phyloP scores from a whole-genome alignment of 192 early-diverging fungal genomes.

The Coemansia sp. region DNA sequence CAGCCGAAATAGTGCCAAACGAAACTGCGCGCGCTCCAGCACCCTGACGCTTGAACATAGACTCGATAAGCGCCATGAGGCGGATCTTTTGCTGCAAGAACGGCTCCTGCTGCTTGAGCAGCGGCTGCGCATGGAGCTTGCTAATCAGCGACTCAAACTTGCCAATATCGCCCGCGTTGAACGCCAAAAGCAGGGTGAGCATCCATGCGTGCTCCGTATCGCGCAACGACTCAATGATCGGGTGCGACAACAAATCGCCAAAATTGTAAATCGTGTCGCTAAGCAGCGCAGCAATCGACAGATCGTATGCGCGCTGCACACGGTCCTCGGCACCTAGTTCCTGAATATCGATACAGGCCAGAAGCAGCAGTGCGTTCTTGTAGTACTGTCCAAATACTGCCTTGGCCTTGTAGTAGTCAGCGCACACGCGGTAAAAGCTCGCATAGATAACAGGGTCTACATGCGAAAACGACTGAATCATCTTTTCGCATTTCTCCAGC shows the following conservation, averaged over 20 bases:
- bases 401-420: conserved; percentile 98
- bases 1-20: conserved; percentile 79
- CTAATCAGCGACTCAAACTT: conserved; percentile 79
- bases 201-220: conserved; percentile 87
- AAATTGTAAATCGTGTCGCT: conserved; percentile 99
- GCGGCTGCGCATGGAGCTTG: conserved; percentile 75
- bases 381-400: conserved; percentile 92
- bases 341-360: conserved; percentile 89
- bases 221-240: conserved; percentile 49
- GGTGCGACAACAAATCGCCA: conserved; percentile 85
- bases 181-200: conserved; percentile 79
- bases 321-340: conserved; percentile 77
- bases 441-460: conserved; percentile 91
- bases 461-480: conserved; percentile 53
- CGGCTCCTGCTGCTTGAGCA: conserved; percentile 73
- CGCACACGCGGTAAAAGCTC: conserved; percentile 91
- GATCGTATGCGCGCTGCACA: conserved; percentile 87
- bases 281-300: conserved; percentile 86
- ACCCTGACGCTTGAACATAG: conserved; percentile 79
- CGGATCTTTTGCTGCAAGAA: conserved; percentile 95
- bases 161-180: conserved; percentile 93
- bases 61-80: conserved; percentile 95
- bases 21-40: conserved; percentile 71
- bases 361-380: conserved; percentile 89
- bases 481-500: conserved; percentile 86